Percentiles rank a stretch among this genome's conserved stretches.
phyloP scores from a whole-genome alignment of 306 rosid genomes.

The Fragaria vesca region DNA sequence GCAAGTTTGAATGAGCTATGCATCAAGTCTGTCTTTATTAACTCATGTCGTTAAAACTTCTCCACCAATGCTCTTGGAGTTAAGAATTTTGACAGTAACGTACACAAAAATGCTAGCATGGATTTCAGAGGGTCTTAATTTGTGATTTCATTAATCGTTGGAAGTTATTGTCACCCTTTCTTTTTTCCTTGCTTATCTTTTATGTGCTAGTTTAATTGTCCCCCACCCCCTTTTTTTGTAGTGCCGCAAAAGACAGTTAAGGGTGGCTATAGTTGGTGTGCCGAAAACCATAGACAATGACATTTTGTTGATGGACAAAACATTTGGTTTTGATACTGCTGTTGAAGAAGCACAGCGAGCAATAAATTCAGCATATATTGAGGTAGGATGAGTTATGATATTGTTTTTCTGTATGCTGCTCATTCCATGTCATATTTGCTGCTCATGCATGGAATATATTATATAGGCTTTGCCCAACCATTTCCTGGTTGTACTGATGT shows the following conservation, averaged over 20 bases:
- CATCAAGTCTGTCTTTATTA: neutral
- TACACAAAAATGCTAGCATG: neutral
- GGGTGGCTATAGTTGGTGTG: conserved; percentile 88
- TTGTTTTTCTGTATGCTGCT: neutral
- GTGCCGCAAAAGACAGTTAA: conserved; percentile 74
- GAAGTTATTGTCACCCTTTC: neutral
- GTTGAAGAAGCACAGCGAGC: conserved; percentile 99
- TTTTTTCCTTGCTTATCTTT: conserved; percentile 8
- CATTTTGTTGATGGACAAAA: conserved; percentile 92
- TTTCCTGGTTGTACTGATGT: conserved; percentile 2
- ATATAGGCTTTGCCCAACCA: neutral
- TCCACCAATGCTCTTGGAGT: neutral
- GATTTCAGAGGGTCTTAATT: conserved; percentile 1
- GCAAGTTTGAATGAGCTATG: neutral
- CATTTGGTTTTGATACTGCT: conserved; percentile 98
- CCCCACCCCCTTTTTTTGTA: conserved; percentile 22
- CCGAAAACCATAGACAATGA: conserved; percentile 99
- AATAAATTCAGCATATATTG: conserved; percentile 94
- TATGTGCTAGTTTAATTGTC: conserved; percentile 5
- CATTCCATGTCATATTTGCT: neutral
- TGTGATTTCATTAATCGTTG: neutral
- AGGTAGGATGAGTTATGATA: conserved; percentile 43
- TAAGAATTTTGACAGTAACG: neutral
- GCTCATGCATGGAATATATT: conserved; percentile 4
- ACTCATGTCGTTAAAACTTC: neutral